Conservation (phyloP, 1,284 basidiomycete species). For the Puccinia triticina region DNA sequence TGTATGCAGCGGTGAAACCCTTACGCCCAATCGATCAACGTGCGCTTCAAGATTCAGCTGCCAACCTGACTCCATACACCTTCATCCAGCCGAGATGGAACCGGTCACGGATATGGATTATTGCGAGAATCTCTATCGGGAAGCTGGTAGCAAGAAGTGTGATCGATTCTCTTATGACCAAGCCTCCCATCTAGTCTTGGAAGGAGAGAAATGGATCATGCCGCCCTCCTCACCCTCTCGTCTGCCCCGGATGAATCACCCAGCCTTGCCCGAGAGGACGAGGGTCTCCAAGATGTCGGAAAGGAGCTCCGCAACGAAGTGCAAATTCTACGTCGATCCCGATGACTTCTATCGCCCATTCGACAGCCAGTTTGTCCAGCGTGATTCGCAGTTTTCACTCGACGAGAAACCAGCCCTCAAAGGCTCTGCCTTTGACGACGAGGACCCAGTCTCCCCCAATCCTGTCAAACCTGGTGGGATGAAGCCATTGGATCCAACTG, state of each 20-base stretch:
- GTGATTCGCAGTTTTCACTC: not conserved
- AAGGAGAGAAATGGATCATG: constrained; percentile 10
- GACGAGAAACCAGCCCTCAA: not conserved
- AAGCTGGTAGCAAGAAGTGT: not conserved
- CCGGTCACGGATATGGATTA: not conserved
- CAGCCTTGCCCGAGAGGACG: not conserved
- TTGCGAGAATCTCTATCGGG: not conserved
- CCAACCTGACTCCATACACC: not conserved
- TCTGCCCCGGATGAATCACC: not conserved
- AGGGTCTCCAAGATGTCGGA: constrained; percentile 12
- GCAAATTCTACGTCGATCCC: constrained; percentile 10
- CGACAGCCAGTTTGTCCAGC: constrained; percentile 15
- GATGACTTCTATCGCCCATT: constrained; percentile 41
- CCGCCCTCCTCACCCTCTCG: not conserved
- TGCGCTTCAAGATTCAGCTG: not conserved
- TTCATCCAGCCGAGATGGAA: not conserved
- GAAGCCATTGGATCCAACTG: constrained; percentile 45
- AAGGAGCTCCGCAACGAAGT: not conserved
- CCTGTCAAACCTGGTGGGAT: not conserved
- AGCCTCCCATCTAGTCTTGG: constrained; percentile 8
- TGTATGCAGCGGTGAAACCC: not conserved
- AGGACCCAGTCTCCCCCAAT: not conserved
- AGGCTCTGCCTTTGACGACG: not conserved
- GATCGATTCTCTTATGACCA: not conserved
- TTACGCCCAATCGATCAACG: not conserved